Evolutionary conservation across 192 early-diverging fungal species (phyloP).

Genomic region (Linderina pennispora): DNA sequence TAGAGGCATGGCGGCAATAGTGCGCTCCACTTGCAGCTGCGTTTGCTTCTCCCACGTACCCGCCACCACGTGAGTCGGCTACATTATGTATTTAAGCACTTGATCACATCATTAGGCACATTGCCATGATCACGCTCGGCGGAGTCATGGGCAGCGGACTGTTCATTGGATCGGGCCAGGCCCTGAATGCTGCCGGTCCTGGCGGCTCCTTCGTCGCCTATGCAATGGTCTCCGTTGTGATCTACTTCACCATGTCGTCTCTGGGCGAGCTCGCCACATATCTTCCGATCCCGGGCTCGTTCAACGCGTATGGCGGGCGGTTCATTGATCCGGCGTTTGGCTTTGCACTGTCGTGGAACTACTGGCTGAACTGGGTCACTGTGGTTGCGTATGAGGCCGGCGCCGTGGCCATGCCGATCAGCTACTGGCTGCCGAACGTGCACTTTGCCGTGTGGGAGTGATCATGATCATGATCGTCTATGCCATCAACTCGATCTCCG

Average conservation of each 20-base stretch:
- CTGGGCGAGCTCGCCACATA: slow-evolving; percentile 76
- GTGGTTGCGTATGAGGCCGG: slow-evolving; percentile 65
- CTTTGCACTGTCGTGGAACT: slow-evolving; percentile 60
- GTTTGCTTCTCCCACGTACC: no score
- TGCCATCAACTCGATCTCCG: slow-evolving; percentile 58
- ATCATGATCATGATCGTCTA: slow-evolving; percentile 55
- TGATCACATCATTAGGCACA: slow-evolving; percentile 30
- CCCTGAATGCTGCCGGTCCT: slow-evolving; percentile 65
- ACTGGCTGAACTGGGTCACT: slow-evolving; percentile 56
- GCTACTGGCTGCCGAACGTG: slow-evolving; percentile 49
- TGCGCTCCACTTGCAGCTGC: no score
- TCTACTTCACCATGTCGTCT: slow-evolving; percentile 61
- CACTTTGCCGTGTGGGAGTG: slow-evolving; percentile 19
- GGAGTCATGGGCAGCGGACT: slow-evolving; percentile 71
- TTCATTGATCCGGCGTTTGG: slow-evolving; percentile 71
- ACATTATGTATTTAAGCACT: no score
- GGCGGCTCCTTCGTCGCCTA: slow-evolving; percentile 69
- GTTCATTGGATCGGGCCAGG: slow-evolving; percentile 69
- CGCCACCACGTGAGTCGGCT: no score
- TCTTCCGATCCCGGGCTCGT: slow-evolving; percentile 69
- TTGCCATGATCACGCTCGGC: slow-evolving; percentile 60
- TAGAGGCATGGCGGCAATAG: no score
- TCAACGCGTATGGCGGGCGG: slow-evolving; percentile 63
- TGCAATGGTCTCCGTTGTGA: slow-evolving; percentile 52
- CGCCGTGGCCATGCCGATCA: slow-evolving; percentile 68